These are phyloP conservation scores for Psilocybe cubensis DNA, from an alignment of 768 basidiomycete genomes.

Conservation along the genomic window DNA sequence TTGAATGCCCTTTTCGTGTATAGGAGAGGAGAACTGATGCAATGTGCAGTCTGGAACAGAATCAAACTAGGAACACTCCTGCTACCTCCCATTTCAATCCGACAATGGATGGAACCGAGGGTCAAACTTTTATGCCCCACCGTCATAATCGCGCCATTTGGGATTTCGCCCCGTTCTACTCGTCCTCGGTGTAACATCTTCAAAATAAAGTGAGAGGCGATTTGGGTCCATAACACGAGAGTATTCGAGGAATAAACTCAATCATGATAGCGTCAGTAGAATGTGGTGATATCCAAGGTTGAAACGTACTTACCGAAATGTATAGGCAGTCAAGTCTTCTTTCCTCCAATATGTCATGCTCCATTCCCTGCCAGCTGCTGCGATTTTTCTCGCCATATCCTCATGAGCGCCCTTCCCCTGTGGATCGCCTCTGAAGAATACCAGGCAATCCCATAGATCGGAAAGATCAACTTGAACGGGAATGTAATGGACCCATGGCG, in stretches of 20 bases:
- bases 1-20: too few species aligned
- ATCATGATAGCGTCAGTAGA: background rate
- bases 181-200: background rate
- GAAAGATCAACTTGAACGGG: conserved; percentile 65
- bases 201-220: background rate
- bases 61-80: too few species aligned
- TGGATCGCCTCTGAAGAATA: conserved; percentile 71
- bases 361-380: conserved; percentile 59
- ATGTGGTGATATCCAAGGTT: background rate
- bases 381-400: conserved; percentile 57
- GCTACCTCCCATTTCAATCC: too few species aligned
- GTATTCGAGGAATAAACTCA: conserved; percentile 17
- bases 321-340: conserved; percentile 63
- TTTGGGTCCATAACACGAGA: conserved; percentile 12
- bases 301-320: conserved; percentile 45
- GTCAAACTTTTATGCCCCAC: background rate
- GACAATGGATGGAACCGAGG: background rate
- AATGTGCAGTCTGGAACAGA: too few species aligned
- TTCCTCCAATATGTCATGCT: conserved; percentile 56
- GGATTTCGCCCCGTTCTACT: background rate
- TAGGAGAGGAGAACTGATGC: too few species aligned
- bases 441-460: conserved; percentile 69
- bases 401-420: conserved; percentile 59
- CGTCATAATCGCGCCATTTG: background rate
- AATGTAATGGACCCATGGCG: conserved; percentile 75